Evolutionary conservation across 2,329 filamentous ascomycete species (phyloP).

Genomic region (Stenocarpella maydis): DNA sequence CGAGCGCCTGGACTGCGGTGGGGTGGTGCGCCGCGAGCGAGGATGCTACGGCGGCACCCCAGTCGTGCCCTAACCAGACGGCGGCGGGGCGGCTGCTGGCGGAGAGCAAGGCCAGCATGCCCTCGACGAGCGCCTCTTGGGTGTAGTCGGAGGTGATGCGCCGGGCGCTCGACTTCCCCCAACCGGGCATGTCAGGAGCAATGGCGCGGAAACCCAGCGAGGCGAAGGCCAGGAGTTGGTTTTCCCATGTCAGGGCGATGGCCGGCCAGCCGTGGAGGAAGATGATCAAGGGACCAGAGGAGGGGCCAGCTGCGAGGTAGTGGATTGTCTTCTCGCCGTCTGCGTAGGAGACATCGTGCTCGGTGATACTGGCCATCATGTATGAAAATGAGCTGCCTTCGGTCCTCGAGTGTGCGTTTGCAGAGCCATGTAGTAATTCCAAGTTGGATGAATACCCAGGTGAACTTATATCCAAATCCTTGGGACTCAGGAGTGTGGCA

Average conservation of each 20-base stretch:
- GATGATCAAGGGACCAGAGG: slow-evolving; percentile 13
- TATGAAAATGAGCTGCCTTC: neutral
- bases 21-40: slow-evolving; percentile 16
- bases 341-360: slow-evolving; percentile 16
- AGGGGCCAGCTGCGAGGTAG: slow-evolving; percentile 11
- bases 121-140: slow-evolving; percentile 15
- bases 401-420: neutral
- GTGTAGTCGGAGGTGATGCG: slow-evolving; percentile 7
- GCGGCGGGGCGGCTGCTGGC: slow-evolving; percentile 5
- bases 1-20: neutral
- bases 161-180: slow-evolving; percentile 2
- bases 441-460: neutral
- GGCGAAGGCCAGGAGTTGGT: slow-evolving; percentile 13
- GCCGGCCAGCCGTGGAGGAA: slow-evolving; percentile 27
- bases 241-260: slow-evolving; percentile 22
- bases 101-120: slow-evolving; percentile 24
- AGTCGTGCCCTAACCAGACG: slow-evolving; percentile 26
- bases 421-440: neutral
- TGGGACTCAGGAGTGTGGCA: neutral
- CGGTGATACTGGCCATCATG: slow-evolving; percentile 6
- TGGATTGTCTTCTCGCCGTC: slow-evolving; percentile 15
- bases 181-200: slow-evolving; percentile 28
- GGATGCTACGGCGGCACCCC: slow-evolving; percentile 16
- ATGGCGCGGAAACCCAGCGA: slow-evolving; percentile 15
- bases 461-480: neutral